Evolutionary conservation across 108 stramenopile genomes (phyloP).

Genomic region (Cyclotella atomus): DNA sequence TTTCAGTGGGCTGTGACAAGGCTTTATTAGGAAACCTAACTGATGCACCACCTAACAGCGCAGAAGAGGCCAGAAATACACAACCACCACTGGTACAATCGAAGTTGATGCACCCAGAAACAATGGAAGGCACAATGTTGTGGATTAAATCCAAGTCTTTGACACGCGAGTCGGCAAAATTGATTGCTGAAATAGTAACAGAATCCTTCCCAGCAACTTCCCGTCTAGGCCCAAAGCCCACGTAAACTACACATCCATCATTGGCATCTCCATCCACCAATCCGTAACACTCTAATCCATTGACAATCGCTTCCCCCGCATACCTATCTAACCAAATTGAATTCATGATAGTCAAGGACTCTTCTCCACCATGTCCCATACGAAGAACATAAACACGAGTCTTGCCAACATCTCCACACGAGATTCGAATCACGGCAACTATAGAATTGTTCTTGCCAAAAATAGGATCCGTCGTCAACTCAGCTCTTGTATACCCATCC

Average conservation of each 20-base stretch:
- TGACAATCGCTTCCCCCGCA: constrained; percentile 19
- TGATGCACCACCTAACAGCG: constrained; percentile 26
- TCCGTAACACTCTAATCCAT: constrained; percentile 20
- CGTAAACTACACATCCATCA: constrained; percentile 9
- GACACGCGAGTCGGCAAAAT: constrained; percentile 16
- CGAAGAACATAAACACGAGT: constrained; percentile 25
- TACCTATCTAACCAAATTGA: constrained; percentile 40
- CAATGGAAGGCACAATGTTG: constrained; percentile 15
- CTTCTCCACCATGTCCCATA: not conserved
- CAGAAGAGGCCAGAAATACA: constrained; percentile 31
- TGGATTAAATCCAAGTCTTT: constrained; percentile 34
- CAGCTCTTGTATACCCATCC: not conserved
- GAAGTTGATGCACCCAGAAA: constrained; percentile 24
- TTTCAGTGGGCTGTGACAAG: not conserved
- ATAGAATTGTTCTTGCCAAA: constrained; percentile 2
- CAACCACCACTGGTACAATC: constrained; percentile 41
- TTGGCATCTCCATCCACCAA: constrained; percentile 19
- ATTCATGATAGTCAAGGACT: constrained; percentile 11
- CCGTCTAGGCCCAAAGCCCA: constrained; percentile 26
- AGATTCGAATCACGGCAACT: constrained; percentile 18
- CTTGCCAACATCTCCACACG: not conserved
- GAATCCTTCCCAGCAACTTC: constrained; percentile 1
- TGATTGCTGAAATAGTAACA: constrained; percentile 31
- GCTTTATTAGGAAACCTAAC: constrained; percentile 25
- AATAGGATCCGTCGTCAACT: not conserved